Evolutionary conservation across 768 basidiomycete genomes (phyloP).

Genomic region (Suillus clintonianus): DNA sequence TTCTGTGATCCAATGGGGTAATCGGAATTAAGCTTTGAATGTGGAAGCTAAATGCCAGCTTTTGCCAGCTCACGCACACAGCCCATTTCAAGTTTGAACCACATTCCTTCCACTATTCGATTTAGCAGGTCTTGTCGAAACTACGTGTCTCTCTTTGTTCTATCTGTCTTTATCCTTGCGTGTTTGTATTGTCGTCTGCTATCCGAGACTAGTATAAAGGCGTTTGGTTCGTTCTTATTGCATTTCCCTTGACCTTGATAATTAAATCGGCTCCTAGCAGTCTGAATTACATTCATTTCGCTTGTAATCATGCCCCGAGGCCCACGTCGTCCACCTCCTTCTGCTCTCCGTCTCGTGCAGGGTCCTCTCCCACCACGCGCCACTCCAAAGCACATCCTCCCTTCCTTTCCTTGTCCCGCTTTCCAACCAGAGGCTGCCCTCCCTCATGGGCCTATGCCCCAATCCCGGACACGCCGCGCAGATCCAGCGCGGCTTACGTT

Average conservation of each 20-base stretch:
- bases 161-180: background rate
- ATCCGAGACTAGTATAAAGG: background rate
- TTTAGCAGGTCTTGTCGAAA: background rate
- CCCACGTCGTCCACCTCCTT: constrained; percentile 55
- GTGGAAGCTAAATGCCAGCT: background rate
- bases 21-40: background rate
- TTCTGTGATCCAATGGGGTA: background rate
- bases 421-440: constrained; percentile 38
- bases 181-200: background rate
- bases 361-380: constrained; percentile 68
- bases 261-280: background rate
- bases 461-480: constrained; percentile 17
- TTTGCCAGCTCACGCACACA: background rate
- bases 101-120: background rate
- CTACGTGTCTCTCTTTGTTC: background rate
- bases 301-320: constrained; percentile 52
- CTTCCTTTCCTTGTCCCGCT: constrained; percentile 61
- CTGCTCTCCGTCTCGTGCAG: constrained; percentile 58
- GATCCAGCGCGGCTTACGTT: constrained; percentile 9
- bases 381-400: constrained; percentile 63
- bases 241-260: background rate
- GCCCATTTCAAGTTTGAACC: background rate
- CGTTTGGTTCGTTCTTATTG: background rate
- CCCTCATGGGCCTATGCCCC: constrained; percentile 19
- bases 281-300: background rate